These are phyloP conservation scores for Coleophoma eucalyptorum DNA, from an alignment of 2,329 filamentous ascomycete species.

Conservation along the genomic window DNA sequence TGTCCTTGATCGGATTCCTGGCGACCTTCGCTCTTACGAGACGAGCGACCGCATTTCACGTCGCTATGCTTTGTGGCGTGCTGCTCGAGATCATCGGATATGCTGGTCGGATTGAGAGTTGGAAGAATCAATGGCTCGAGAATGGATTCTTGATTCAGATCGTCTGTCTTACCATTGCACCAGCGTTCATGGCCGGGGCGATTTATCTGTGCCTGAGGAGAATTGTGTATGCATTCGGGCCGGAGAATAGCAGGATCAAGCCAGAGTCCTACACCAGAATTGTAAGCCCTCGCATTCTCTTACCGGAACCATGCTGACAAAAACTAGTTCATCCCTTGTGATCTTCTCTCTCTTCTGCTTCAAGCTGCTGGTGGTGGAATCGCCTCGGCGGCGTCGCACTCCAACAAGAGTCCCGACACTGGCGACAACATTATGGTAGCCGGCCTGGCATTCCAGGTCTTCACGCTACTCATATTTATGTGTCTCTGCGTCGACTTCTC, in stretches of 20 bases:
- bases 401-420: conserved; percentile 27
- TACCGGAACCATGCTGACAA: conserved; percentile 23
- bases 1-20: conserved; percentile 38
- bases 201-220: conserved; percentile 58
- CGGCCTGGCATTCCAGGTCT: conserved; percentile 58
- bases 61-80: conserved; percentile 51
- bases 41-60: conserved; percentile 44
- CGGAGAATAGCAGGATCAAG: conserved; percentile 42
- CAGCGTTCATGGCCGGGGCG: conserved; percentile 60
- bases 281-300: conserved; percentile 29
- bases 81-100: conserved; percentile 57
- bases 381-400: conserved; percentile 44
- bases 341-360: conserved; percentile 55
- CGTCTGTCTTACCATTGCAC: conserved; percentile 58
- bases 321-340: conserved; percentile 56
- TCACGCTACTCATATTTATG: conserved; percentile 52
- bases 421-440: conserved; percentile 65
- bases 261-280: conserved; percentile 46
- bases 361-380: conserved; percentile 58
- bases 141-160: conserved; percentile 52
- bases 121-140: conserved; percentile 46
- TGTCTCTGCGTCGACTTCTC: conserved; percentile 45
- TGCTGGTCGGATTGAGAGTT: conserved; percentile 50
- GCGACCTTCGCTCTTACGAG: conserved; percentile 38
- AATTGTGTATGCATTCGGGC: conserved; percentile 44